A percentile compares a stretch with the other conserved stretches of the same genome.
Conservation (phyloP, 2,329 filamentous ascomycete genomes). For the Botryotinia globosa region DNA sequence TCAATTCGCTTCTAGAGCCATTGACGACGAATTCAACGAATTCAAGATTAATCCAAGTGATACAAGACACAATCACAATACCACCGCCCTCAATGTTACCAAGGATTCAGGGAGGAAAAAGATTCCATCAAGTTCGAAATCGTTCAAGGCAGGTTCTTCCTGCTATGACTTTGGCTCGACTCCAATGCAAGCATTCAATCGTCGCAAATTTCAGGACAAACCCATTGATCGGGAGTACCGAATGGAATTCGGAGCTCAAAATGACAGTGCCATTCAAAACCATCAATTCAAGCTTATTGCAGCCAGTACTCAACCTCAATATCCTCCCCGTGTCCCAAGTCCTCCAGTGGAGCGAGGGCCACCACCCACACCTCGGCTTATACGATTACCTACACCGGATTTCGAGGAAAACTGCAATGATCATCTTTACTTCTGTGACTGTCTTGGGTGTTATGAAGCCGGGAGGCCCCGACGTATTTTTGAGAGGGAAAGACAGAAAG, state of each 20-base stretch:
- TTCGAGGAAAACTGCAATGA: conserved; percentile 24
- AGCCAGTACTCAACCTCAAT: conserved; percentile 17
- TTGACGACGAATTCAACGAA: conserved; percentile 23
- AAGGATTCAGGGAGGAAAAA: not conserved
- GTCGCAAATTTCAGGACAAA: not conserved
- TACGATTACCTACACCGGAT: conserved; percentile 32
- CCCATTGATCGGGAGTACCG: not conserved
- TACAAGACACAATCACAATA: not conserved
- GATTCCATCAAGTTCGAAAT: not conserved
- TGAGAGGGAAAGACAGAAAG: not conserved
- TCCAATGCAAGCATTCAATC: not conserved
- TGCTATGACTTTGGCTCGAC: no score
- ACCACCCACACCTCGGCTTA: conserved; percentile 31
- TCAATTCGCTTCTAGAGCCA: conserved; percentile 25
- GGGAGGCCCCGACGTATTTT: not conserved
- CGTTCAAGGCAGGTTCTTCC: not conserved
- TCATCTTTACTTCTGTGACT: conserved; percentile 10
- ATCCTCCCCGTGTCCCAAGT: conserved; percentile 23
- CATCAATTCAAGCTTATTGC: not conserved
- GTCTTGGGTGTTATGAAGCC: conserved; percentile 1
- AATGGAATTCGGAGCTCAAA: not conserved
- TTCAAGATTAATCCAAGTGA: not conserved
- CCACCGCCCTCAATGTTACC: not conserved
- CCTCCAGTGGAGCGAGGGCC: conserved; percentile 22
- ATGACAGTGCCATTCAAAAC: not conserved